Evolutionary conservation across 352 stramenopile genomes (phyloP), one percentile per base, ranked within the genome.

Genomic region (Pythium scleroteichum): DNA sequence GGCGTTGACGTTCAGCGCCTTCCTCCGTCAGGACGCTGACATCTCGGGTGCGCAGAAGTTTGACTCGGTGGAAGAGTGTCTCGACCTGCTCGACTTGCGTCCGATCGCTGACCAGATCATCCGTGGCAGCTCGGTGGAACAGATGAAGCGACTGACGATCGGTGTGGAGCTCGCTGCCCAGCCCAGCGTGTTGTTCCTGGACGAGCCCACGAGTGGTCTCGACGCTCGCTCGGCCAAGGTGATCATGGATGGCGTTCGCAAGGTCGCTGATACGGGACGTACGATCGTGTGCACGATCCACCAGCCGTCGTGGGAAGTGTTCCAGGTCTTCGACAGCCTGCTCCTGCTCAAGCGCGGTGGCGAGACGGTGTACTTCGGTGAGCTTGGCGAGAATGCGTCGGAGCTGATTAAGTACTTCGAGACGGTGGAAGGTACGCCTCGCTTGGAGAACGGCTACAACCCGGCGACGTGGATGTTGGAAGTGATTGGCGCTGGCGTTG

Each of bases 1-100:
- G 59, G 87, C 90, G 13, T 82, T 98, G 16, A 78, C 76, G 8
- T 98, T 98, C 65, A 96, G 83, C 39, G 90, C 92, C 1, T 91
- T 91, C 58, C 68, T 98, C 50, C 78, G 92, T 19, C 78, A 88
- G 40, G 56, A 45, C n/a, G 59, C 61, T 13, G 58, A 44, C 14
- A 39, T 75, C 1, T 40, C 69, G 22, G 42, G 81, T 61, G 42
- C 48, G 53, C 45, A 62, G 10, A 76, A 75, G 52, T 62, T 59
- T 24, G 61, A 73, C 33, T 79, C 73, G 7, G 74, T 82, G 14
- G 64, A 67, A 2, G 69, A 79, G 22, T 78, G 71, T 40, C 29
- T 85, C 7, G 59, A 71, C 13, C 26, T 80, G 24, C 35, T 80
- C 14, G 66, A 62, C 7, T 14, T 80, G 35, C 19, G 33, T 29